Percentiles rank a stretch among this genome's conserved stretches.
Evolutionary conservation across 2,329 filamentous ascomycete genomes (phyloP).

Genomic region (Hypomyces rosellus): DNA sequence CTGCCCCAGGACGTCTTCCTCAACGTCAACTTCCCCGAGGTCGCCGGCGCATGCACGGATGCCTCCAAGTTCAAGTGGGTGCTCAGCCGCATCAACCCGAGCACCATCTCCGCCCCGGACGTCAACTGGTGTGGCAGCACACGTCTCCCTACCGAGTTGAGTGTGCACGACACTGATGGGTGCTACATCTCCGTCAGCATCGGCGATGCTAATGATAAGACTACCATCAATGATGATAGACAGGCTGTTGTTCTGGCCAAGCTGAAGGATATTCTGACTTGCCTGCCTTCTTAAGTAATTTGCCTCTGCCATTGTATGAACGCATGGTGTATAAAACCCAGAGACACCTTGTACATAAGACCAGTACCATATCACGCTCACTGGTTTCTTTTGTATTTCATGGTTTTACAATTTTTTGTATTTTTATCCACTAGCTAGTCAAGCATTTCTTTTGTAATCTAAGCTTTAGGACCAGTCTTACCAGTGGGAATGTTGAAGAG

Average conservation of each 20-base stretch:
- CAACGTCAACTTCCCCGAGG: constrained; percentile 63
- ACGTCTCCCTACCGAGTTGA: constrained; percentile 53
- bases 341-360: no score
- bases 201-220: constrained; percentile 54
- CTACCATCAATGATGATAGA: constrained; percentile 34
- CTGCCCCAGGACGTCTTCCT: constrained; percentile 55
- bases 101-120: constrained; percentile 48
- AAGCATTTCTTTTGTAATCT: background rate
- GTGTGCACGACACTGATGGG: constrained; percentile 42
- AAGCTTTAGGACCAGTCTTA: constrained; percentile 17
- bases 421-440: background rate
- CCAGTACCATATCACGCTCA: no score
- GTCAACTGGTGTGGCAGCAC: constrained; percentile 49
- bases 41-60: constrained; percentile 43
- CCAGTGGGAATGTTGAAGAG: constrained; percentile 54
- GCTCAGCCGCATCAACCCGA: constrained; percentile 53
- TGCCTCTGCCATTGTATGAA: background rate
- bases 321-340: no score
- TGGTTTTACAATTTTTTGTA: background rate
- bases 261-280: constrained; percentile 26
- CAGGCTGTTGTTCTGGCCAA: constrained; percentile 27
- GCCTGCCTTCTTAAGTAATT: constrained; percentile 17
- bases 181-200: constrained; percentile 61
- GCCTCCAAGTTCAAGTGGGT: constrained; percentile 56
- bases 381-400: background rate